phyloP scores from a whole-genome alignment of 208 protist genomes.

The Leishmania arabica region DNA sequence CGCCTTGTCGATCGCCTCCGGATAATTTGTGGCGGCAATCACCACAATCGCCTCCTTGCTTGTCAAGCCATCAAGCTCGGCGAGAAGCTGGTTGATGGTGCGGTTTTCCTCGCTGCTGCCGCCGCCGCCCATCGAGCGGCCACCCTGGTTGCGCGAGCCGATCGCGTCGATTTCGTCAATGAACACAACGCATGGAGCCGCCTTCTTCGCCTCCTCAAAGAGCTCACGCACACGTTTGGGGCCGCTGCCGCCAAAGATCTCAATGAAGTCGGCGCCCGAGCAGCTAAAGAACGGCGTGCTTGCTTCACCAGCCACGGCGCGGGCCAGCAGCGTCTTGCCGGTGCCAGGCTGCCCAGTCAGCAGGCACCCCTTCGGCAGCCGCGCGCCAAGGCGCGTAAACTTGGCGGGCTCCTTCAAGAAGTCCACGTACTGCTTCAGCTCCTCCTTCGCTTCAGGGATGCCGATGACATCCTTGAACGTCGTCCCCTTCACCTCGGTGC shows the following conservation, averaged over 20 bases:
- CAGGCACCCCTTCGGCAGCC: conserved; percentile 96
- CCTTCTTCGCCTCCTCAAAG: conserved; percentile 95
- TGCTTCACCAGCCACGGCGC: conserved; percentile 96
- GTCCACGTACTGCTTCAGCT: conserved; percentile 98
- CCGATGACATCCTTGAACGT: conserved; percentile 97
- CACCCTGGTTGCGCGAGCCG: conserved; percentile 87
- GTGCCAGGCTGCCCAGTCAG: conserved; percentile 98
- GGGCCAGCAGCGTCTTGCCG: conserved; percentile 97
- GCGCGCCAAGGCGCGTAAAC: conserved; percentile 96
- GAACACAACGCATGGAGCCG: conserved; percentile 97
- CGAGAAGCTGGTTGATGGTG: conserved; percentile 97
- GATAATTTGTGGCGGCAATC: conserved; percentile 98
- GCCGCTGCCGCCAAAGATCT: conserved; percentile 97
- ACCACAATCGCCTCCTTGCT: conserved; percentile 96
- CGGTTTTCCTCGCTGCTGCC: conserved; percentile 94
- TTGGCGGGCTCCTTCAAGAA: conserved; percentile 97
- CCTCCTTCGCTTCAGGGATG: conserved; percentile 97
- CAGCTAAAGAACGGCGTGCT: conserved; percentile 95
- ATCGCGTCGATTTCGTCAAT: conserved; percentile 99
- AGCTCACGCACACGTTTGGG: conserved; percentile 96
- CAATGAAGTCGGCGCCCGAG: conserved; percentile 97
- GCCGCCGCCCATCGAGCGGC: conserved; percentile 81
- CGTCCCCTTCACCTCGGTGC: conserved; percentile 85
- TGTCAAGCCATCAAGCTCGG: conserved; percentile 95
- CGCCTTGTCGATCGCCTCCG: conserved; percentile 95